Conservation (phyloP, 371 early-diverging fungal species). For the Mortierella sp. region DNA sequence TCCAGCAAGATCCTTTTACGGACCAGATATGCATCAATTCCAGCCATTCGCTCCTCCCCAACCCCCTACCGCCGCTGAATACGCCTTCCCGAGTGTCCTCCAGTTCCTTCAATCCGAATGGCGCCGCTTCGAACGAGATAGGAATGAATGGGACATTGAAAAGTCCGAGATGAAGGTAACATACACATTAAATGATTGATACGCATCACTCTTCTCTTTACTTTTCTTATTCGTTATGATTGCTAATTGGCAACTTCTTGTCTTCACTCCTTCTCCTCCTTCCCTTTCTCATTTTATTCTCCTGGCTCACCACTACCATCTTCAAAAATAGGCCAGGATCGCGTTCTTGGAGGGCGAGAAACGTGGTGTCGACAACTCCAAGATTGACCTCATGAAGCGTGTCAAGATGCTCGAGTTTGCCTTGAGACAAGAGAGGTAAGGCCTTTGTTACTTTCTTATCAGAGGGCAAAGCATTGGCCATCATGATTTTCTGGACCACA, state of each 20-base stretch:
- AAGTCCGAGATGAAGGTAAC: conserved; percentile 83
- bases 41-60: conserved; percentile 31
- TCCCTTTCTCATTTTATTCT: background rate
- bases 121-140: conserved; percentile 89
- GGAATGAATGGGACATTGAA: conserved; percentile 93
- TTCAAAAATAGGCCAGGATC: conserved; percentile 71
- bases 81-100: conserved; percentile 86
- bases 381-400: conserved; percentile 82
- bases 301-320: background rate
- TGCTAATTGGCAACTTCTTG: background rate
- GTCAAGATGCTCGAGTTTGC: conserved; percentile 94
- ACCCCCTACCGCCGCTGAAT: conserved; percentile 60
- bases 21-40: conserved; percentile 31
- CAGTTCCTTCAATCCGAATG: conserved; percentile 90
- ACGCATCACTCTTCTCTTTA: background rate
- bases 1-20: conserved; percentile 2
- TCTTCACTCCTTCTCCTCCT: conserved; percentile 8
- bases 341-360: conserved; percentile 90
- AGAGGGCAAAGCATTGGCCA: background rate
- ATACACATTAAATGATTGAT: background rate
- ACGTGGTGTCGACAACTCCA: conserved; percentile 81
- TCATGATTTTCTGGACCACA: background rate
- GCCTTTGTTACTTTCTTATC: background rate
- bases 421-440: conserved; percentile 79
- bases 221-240: background rate